Conservation (phyloP, 1,284 basidiomycete genomes). For the Pterulicium gracile region DNA sequence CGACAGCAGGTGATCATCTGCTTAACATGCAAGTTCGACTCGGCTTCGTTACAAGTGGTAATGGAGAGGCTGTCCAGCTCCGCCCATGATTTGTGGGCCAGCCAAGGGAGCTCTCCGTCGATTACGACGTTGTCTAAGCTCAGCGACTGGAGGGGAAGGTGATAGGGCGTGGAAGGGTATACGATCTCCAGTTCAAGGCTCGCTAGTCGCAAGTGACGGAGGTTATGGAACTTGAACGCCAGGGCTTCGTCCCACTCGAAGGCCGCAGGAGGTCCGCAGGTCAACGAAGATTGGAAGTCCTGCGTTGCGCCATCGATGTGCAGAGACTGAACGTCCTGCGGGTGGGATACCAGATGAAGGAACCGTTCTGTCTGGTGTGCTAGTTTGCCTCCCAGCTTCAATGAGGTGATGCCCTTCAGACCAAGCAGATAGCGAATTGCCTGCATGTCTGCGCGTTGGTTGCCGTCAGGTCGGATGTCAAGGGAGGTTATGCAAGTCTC, state of each 20-base stretch:
- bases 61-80: constrained; percentile 26
- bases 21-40: constrained; percentile 7
- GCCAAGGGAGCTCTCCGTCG: constrained; percentile 26
- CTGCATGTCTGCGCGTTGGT: not conserved
- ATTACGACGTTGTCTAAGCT: constrained; percentile 33
- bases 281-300: not conserved
- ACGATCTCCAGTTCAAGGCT: constrained; percentile 33
- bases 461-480: not conserved
- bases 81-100: constrained; percentile 25
- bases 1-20: constrained; percentile 19
- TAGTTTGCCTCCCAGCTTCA: not conserved
- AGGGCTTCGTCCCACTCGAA: constrained; percentile 22
- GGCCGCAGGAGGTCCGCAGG: constrained; percentile 9
- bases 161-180: constrained; percentile 21
- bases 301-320: not conserved
- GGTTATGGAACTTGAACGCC: constrained; percentile 17
- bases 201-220: constrained; percentile 25
- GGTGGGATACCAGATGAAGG: not conserved
- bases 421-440: not conserved
- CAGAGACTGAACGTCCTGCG: not conserved
- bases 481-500: not conserved
- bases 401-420: not conserved
- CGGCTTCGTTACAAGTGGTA: constrained; percentile 15
- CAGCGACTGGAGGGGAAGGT: constrained; percentile 25
- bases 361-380: not conserved